Percentiles rank a stretch among this genome's conserved stretches.
These are phyloP conservation scores for Apiotrichum mycotoxinovorans DNA, from an alignment of 1,284 basidiomycete genomes.

Conservation along the genomic window DNA sequence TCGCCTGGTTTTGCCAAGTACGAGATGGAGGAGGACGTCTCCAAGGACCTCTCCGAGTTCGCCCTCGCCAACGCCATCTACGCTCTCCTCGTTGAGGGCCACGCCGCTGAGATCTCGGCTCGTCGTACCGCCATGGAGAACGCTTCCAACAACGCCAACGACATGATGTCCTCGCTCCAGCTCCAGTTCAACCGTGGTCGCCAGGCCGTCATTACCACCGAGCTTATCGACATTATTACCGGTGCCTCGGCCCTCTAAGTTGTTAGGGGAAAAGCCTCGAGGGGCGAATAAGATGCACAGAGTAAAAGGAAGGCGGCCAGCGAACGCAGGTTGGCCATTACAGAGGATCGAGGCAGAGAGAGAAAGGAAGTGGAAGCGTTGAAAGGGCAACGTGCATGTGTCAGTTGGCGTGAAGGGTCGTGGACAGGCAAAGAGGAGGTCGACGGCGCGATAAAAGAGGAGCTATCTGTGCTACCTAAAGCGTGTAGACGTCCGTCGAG, in stretches of 20 bases:
- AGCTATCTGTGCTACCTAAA: too few relatives aligned
- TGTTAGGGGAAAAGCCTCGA: conserved; percentile 3
- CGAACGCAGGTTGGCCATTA: not conserved
- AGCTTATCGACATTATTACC: conserved; percentile 31
- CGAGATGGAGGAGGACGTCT: conserved; percentile 93
- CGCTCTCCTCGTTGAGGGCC: conserved; percentile 88
- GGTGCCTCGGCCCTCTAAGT: conserved; percentile 27
- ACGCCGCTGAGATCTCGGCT: conserved; percentile 76
- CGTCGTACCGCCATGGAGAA: conserved; percentile 99
- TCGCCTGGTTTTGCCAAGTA: conserved; percentile 84
- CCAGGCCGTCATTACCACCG: conserved; percentile 77
- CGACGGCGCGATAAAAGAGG: too few relatives aligned
- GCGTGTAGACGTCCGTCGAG: too few relatives aligned
- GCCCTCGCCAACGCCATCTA: conserved; percentile 95
- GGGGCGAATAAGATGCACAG: conserved; percentile 16
- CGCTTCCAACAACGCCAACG: conserved; percentile 93
- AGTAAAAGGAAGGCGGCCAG: conserved; percentile 10
- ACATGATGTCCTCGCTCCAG: conserved; percentile 81
- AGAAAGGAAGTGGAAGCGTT: not conserved
- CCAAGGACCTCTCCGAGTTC: conserved; percentile 93
- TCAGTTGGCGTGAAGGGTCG: too few relatives aligned
- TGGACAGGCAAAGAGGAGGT: too few relatives aligned
- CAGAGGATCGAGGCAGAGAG: too few relatives aligned
- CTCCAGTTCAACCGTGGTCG: conserved; percentile 99
- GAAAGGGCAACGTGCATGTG: too few relatives aligned